Percentiles rank a stretch among this genome's conserved stretches.
Evolutionary conservation across 768 basidiomycete genomes (phyloP).

Genomic region (Polyporus arcularius): DNA sequence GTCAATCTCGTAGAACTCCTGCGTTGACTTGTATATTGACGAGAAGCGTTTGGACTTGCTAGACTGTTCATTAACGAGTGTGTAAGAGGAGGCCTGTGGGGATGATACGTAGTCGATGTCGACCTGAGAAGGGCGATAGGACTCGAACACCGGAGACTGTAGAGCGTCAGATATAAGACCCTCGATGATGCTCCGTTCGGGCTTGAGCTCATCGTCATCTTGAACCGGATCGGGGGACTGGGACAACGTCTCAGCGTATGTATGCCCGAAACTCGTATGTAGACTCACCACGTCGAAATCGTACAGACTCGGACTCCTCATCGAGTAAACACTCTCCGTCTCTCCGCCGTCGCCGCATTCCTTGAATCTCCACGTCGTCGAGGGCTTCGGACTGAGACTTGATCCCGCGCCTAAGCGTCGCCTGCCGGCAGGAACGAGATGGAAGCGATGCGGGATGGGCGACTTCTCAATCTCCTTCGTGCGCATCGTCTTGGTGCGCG

Average conservation of each 20-base stretch:
- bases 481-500: constrained; percentile 16
- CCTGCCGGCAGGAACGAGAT: constrained; percentile 7
- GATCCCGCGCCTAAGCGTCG: neutral
- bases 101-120: neutral
- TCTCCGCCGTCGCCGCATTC: too few relatives aligned
- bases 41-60: constrained; percentile 4
- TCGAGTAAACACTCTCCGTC: neutral
- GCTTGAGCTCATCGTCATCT: neutral
- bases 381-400: neutral
- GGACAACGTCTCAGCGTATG: neutral
- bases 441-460: constrained; percentile 13
- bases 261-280: neutral
- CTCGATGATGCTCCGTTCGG: neutral
- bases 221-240: neutral
- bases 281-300: neutral
- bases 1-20: neutral
- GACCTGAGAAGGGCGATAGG: neutral
- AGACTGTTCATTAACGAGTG: constrained; percentile 12
- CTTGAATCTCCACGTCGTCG: neutral
- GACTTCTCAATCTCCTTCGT: constrained; percentile 19
- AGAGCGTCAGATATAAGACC: neutral
- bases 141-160: neutral
- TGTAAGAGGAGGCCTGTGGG: constrained; percentile 5
- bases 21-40: neutral
- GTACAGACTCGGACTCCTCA: neutral